A percentile compares a stretch with the other conserved stretches of the same genome.
These are phyloP conservation scores for Diplocarpon rosae DNA, from an alignment of 2,329 filamentous ascomycete species.

Conservation along the genomic window DNA sequence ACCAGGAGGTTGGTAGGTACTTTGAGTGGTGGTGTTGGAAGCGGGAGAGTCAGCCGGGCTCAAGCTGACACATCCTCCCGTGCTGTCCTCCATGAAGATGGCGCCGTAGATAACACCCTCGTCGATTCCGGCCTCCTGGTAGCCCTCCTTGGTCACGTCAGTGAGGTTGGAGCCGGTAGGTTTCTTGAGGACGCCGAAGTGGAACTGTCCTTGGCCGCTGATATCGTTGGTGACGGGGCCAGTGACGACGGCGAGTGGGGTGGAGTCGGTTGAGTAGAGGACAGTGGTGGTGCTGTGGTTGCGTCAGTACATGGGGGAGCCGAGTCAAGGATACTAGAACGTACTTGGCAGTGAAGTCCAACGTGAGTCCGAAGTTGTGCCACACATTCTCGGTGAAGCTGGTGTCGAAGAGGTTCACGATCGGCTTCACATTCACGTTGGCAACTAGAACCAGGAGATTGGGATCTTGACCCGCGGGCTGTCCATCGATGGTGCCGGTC, in stretches of 20 bases:
- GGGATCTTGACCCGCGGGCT: constrained; percentile 26
- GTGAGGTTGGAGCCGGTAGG: constrained; percentile 32
- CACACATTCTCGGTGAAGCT: constrained; percentile 40
- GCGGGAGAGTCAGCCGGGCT: not conserved
- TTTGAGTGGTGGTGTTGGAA: too few relatives aligned
- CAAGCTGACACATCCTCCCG: constrained; percentile 28
- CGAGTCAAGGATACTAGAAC: constrained; percentile 17
- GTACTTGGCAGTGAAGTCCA: constrained; percentile 46
- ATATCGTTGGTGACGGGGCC: constrained; percentile 38
- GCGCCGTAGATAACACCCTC: constrained; percentile 43
- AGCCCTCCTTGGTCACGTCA: constrained; percentile 38
- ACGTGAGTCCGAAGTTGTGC: constrained; percentile 50
- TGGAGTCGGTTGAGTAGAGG: constrained; percentile 41
- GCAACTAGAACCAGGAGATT: constrained; percentile 36
- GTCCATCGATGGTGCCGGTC: constrained; percentile 40
- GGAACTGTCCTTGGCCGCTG: constrained; percentile 47
- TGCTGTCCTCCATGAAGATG: constrained; percentile 42
- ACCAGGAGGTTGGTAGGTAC: too few relatives aligned
- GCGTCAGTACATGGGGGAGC: not conserved
- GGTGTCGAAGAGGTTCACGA: constrained; percentile 38
- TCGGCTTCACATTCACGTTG: constrained; percentile 33
- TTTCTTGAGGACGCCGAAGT: constrained; percentile 54
- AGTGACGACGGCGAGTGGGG: constrained; percentile 37
- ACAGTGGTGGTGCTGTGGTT: constrained; percentile 40
- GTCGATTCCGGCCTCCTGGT: constrained; percentile 37